phyloP scores from a whole-genome alignment of 1,139 yeast species.

The Magnusiomyces ingens region DNA sequence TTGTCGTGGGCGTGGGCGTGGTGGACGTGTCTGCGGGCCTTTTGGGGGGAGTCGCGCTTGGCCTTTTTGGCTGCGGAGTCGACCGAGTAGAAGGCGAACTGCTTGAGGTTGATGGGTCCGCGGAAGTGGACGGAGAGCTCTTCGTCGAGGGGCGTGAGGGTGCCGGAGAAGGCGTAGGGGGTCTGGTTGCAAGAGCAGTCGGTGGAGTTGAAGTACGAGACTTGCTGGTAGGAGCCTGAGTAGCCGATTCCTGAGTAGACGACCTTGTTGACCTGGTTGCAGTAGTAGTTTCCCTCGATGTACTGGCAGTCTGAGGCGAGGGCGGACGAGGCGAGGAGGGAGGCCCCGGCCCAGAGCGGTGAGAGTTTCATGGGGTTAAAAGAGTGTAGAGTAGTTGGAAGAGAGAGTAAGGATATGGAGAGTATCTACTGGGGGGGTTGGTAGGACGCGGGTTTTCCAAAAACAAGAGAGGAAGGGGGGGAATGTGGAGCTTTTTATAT shows the following conservation, averaged over 20 bases:
- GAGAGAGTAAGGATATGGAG: too few species aligned
- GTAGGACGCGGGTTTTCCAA: too few species aligned
- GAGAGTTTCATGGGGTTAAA: background rate
- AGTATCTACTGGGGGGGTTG: too few species aligned
- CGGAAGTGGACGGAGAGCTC: conserved; percentile 90
- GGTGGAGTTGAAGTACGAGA: conserved; percentile 60
- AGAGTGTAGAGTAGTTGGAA: background rate
- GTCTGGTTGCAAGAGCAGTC: conserved; percentile 56
- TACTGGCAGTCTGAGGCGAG: conserved; percentile 22
- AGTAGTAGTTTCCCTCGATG: conserved; percentile 70
- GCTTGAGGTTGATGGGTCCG: conserved; percentile 75
- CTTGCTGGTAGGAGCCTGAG: conserved; percentile 69
- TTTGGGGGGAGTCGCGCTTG: too few species aligned
- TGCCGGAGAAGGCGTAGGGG: conserved; percentile 56
- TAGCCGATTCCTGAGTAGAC: conserved; percentile 68
- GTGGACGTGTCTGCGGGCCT: too few species aligned
- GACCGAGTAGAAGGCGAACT: conserved; percentile 64
- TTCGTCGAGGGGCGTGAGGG: conserved; percentile 77
- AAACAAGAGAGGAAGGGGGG: background rate
- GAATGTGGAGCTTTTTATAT: background rate
- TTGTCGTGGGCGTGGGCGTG: conserved; percentile 46
- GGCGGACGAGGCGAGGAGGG: too few species aligned
- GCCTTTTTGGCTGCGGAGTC: conserved; percentile 23
- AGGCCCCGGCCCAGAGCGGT: background rate
- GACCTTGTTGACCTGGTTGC: conserved; percentile 61